Base-by-base conservation (phyloP, 495 filamentous ascomycete species). In the Annulohypoxylon moriforme region DNA sequence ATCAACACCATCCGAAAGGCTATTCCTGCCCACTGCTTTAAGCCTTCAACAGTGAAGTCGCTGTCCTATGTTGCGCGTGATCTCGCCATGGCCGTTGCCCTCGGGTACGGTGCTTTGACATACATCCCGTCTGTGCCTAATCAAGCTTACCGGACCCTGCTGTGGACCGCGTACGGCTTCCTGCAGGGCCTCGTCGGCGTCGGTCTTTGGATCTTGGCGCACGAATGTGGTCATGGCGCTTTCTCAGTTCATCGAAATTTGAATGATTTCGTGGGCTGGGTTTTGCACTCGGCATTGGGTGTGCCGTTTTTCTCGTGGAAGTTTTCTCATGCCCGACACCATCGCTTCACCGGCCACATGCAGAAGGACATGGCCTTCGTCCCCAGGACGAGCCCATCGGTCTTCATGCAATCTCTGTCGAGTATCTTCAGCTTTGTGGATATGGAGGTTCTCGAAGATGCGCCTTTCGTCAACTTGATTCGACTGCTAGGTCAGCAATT, bases 241-340 rank as follows among this genome's bases (percentile, higher is more conserved):
- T 93, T 93, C 85, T 92, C 90, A 6, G 75, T 83, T 4, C 86
- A 83, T 71, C 84, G 86, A 68, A 77, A 40, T 27, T 79, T 92
- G 34, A 93, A 93, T 70, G 86, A 91, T 68, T 84, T 86, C 64
- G 86, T 92, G 63, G 91, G 91, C 27, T 90, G 89, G 87, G 80
- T 89, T 62, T 77, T 82, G 49, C 91, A 93, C 75, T 92, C 89
- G 0, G 77, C 85, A 25, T 81, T 92, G 10, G 82, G 90, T 67
- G 90, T 92, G 4, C 91, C 91, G 0, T 93, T 90, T 81, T 91
- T 91, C 81, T 91, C 89, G 27, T 93, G 91, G 91, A 89, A 92
- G 80, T 88, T 91, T 75, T 90, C 89, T 60, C 91, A 93, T 68
- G 86, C 86, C 71, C 88, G 89, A 65, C 91, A 93, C 78, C 91